Percentiles rank a stretch among this genome's conserved stretches.
Evolutionary conservation across 2,329 filamentous ascomycete species (phyloP).

Genomic region (Fusarium sacchari): DNA sequence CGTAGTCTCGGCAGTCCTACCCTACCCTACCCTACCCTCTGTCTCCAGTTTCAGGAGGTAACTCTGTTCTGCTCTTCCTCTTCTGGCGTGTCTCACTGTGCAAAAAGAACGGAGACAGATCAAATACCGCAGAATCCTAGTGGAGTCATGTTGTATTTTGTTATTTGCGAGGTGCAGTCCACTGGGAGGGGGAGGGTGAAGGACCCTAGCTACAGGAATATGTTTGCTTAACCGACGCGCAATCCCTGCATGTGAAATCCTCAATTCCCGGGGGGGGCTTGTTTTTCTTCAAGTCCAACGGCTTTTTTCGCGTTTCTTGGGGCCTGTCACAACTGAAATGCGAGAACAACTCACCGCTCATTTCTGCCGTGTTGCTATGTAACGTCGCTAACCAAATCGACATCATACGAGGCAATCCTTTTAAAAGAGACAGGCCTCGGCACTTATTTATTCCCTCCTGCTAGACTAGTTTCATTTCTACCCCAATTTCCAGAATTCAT

Average conservation of each 20-base stretch:
- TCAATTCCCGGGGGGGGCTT: neutral
- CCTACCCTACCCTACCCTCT: neutral
- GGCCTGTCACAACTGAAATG: neutral
- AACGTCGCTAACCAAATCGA: slow-evolving; percentile 18
- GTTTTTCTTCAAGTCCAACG: neutral
- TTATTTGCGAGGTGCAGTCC: slow-evolving; percentile 4
- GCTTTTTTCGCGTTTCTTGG: slow-evolving; percentile 20
- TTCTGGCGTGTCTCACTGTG: neutral
- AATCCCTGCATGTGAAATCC: neutral
- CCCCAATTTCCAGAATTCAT: neutral
- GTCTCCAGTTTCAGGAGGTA: slow-evolving; percentile 1
- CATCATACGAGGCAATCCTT: slow-evolving; percentile 14
- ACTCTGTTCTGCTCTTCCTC: neutral
- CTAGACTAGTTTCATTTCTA: neutral
- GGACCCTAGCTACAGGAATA: slow-evolving; percentile 5
- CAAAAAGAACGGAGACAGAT: neutral
- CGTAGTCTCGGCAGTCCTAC: neutral
- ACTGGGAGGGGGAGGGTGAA: neutral
- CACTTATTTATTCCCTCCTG: neutral
- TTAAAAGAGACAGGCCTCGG: slow-evolving; percentile 16
- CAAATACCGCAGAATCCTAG: neutral
- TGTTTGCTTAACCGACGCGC: neutral
- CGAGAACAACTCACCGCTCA: slow-evolving; percentile 25
- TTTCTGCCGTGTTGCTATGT: slow-evolving; percentile 27
- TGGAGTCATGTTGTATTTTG: slow-evolving; percentile 12